Percentiles rank a stretch among this genome's conserved stretches.
Conservation (phyloP, 2,329 filamentous ascomycete species). For the Fusarium guadeloupense region DNA sequence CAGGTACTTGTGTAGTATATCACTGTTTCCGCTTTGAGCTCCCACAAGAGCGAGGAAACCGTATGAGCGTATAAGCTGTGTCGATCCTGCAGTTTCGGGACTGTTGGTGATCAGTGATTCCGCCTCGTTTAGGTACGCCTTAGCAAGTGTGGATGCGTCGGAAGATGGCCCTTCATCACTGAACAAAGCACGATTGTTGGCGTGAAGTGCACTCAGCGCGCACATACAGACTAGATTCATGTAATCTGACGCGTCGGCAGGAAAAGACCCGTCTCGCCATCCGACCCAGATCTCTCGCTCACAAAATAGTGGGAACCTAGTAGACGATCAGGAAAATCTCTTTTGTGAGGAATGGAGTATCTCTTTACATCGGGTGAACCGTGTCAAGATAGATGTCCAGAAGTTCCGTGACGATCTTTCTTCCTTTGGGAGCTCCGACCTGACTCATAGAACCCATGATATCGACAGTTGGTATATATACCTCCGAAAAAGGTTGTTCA, state of each 20-base stretch:
- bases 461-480: background rate
- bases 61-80: background rate
- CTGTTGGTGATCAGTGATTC: background rate
- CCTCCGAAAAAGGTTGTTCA: background rate
- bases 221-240: slow-evolving; percentile 2
- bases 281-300: background rate
- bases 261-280: background rate
- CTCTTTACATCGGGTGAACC: background rate
- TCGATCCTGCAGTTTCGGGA: background rate
- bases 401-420: background rate
- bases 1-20: background rate
- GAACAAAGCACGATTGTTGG: background rate
- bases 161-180: background rate
- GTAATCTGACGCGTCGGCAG: background rate
- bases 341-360: background rate
- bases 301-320: background rate
- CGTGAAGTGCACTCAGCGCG: background rate
- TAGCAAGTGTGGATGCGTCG: background rate
- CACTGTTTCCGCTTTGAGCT: background rate
- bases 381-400: background rate
- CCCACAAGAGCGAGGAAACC: background rate
- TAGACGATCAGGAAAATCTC: background rate
- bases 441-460: background rate
- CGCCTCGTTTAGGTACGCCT: background rate
- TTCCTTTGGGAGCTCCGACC: background rate